Evolutionary conservation across 805 yeast species (phyloP), one percentile per base, ranked within the genome.

Genomic region (Starmerella floricola): DNA sequence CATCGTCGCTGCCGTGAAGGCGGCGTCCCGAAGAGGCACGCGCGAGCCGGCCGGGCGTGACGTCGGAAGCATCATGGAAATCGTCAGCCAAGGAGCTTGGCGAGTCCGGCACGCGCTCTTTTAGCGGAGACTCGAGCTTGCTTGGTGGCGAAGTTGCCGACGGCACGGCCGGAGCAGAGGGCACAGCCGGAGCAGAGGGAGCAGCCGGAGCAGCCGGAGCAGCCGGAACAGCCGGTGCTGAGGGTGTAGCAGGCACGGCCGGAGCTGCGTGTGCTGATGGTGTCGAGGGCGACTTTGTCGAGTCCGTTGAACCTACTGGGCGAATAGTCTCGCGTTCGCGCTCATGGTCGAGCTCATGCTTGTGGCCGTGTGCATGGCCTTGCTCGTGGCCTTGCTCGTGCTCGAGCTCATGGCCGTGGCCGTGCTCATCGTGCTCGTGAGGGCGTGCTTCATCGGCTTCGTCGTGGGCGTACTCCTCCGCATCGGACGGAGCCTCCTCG

Each of bases 201-300:
- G 39, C 48, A 13, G 44, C 38, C 18, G 49, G 34, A 13, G 53
- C 45, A 12, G 46, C 44, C 8, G 49, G 39, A 8, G 52, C 44
- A 3, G 38, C 36, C 30, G 54, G 42, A 13, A 48, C 43, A 15
- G 43, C 31, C 6, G 40, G 21, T 15, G 44, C 13, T n/a, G 53
- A 10, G 10, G 26, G 10, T 8, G 26, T 44, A 2, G 38, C 36
- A 10, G 52, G 31, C 11, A 8, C 33, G 33, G 12, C 33, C 8
- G 27, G 39, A 18, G 34, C 20, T 16, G 45, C 18, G 6, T 48
- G 45, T 4, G 44, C 38, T n/a, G 54, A 44, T 16, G 45, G 49
- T 17, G 48, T 36, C 11, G 42, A 29, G 18, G 45, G 35, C 20
- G 41, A 17, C 27, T 35, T 17, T 12, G 17, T 15, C 23, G 13